Evolutionary conservation across 75 land plant species (phyloP).

Genomic region (Sequoia sempervirens): DNA sequence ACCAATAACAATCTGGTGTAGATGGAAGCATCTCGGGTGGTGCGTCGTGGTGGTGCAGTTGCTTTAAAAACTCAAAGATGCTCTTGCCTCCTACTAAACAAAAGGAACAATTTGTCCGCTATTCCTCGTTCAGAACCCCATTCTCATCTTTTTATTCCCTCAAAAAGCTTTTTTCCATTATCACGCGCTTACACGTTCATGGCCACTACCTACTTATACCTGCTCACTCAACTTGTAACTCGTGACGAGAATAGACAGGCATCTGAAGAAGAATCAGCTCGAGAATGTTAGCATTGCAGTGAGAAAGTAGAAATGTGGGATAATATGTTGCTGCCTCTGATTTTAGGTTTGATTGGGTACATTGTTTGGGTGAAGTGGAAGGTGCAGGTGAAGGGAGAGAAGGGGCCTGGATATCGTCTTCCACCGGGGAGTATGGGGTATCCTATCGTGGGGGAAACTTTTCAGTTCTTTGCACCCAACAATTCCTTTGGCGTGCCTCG

Average conservation of each 20-base stretch:
- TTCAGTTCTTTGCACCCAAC: constrained; percentile 58
- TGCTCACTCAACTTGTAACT: neutral
- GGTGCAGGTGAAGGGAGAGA: neutral
- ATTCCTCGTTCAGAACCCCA: neutral
- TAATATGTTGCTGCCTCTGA: neutral
- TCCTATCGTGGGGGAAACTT: constrained; percentile 76
- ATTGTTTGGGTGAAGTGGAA: neutral
- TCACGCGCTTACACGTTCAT: no score
- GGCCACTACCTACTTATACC: neutral
- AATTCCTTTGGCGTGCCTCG: constrained; percentile 44
- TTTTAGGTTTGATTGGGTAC: neutral
- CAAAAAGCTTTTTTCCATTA: neutral
- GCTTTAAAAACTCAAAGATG: neutral
- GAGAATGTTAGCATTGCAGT: neutral
- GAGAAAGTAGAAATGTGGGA: neutral
- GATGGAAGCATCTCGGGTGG: neutral
- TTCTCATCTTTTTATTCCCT: constrained; percentile 1
- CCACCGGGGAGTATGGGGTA: constrained; percentile 90
- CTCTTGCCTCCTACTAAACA: neutral
- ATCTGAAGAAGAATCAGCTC: neutral
- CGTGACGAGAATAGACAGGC: neutral
- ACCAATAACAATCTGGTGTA: neutral
- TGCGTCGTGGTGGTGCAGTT: neutral
- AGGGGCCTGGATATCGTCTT: constrained; percentile 10
- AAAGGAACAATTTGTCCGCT: neutral